Evolutionary conservation across 2,329 filamentous ascomycete species (phyloP).

Genomic region (Cordyceps cateniannulata): DNA sequence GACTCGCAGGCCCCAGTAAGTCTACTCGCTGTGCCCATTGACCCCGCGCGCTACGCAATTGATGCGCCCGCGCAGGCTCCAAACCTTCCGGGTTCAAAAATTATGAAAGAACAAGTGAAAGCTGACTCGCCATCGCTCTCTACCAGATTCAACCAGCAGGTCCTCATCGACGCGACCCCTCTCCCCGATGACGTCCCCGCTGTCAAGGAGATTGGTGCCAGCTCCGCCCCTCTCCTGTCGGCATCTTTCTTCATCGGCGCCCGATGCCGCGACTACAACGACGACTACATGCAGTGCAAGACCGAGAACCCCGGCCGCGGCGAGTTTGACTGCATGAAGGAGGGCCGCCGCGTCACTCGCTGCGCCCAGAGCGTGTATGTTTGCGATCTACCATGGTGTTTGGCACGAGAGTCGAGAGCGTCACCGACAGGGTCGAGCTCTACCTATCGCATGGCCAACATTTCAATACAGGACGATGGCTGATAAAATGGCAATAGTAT

Average conservation of each 20-base stretch:
- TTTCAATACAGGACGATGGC: not conserved
- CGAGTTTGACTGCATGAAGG: constrained; percentile 91
- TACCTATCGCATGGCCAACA: not conserved
- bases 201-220: constrained; percentile 88
- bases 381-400: not conserved
- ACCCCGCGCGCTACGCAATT: constrained; percentile 17
- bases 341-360: constrained; percentile 91
- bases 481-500: constrained; percentile 49
- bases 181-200: constrained; percentile 87
- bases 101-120: not conserved
- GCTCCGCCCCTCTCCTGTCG: constrained; percentile 84
- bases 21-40: constrained; percentile 16
- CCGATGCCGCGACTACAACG: constrained; percentile 90
- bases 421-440: not conserved
- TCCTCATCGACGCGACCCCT: constrained; percentile 92
- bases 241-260: constrained; percentile 96
- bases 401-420: not conserved
- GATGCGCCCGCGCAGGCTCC: not conserved
- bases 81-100: not conserved
- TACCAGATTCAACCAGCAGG: constrained; percentile 83
- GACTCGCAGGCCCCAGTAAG: constrained; percentile 37
- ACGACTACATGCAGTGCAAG: constrained; percentile 99
- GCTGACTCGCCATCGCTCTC: constrained; percentile 19
- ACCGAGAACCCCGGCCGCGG: constrained; percentile 82
- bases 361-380: constrained; percentile 95